phyloP scores from a whole-genome alignment of 495 filamentous ascomycete species.

The Penicillium atrosanguineum region DNA sequence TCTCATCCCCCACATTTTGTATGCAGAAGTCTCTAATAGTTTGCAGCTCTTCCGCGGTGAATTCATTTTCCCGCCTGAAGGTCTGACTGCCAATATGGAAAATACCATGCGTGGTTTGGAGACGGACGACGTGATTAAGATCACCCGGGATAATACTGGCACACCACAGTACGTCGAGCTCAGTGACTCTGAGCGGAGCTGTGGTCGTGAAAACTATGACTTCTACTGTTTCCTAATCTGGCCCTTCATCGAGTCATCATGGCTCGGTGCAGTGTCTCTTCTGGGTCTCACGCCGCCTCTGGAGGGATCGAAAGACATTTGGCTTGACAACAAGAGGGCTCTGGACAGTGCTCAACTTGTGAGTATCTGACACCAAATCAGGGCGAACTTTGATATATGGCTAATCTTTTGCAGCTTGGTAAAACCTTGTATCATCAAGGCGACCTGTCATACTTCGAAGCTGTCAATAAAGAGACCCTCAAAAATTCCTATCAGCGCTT shows the following conservation, averaged over 20 bases:
- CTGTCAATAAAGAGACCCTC: constrained; percentile 95
- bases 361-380: constrained; percentile 22
- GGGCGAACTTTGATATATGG: neutral
- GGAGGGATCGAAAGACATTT: constrained; percentile 57
- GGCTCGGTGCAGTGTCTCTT: constrained; percentile 85
- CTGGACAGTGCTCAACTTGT: constrained; percentile 84
- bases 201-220: constrained; percentile 89
- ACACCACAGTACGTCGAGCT: constrained; percentile 66
- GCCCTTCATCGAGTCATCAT: constrained; percentile 92
- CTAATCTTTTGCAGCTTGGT: constrained; percentile 61
- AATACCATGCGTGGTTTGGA: constrained; percentile 75
- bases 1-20: neutral
- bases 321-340: constrained; percentile 73
- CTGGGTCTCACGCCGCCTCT: constrained; percentile 78
- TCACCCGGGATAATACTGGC: constrained; percentile 56
- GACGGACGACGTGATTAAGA: constrained; percentile 71
- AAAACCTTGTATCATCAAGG: constrained; percentile 98
- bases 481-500: constrained; percentile 89
- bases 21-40: constrained; percentile 15
- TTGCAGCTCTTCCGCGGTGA: constrained; percentile 84
- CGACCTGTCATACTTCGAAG: constrained; percentile 93
- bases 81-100: constrained; percentile 73
- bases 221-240: constrained; percentile 98
- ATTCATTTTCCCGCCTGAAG: constrained; percentile 92
- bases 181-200: constrained; percentile 68